These are phyloP conservation scores for Gentiana macrophylla DNA, from an alignment of 257 asterid genomes.

Conservation along the genomic window DNA sequence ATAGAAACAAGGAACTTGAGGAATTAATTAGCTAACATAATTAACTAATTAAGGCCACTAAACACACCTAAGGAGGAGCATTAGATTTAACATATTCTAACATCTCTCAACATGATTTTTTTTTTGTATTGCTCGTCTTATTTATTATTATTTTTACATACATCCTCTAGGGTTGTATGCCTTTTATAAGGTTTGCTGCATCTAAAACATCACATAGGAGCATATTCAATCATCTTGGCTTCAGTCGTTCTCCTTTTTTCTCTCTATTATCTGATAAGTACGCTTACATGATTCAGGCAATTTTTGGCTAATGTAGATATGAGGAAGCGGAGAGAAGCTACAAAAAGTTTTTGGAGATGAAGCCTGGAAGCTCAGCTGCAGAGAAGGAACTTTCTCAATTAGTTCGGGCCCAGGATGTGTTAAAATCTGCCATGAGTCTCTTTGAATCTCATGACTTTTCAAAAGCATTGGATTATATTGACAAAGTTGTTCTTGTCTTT, in stretches of 20 bases:
- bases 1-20: too few species aligned
- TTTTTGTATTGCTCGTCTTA: too few species aligned
- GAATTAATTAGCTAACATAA: too few species aligned
- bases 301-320: slow-evolving; percentile 66
- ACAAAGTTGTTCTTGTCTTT: slow-evolving; percentile 80
- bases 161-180: too few species aligned
- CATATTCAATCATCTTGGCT: not conserved
- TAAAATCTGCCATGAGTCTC: slow-evolving; percentile 52
- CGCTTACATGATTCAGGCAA: slow-evolving; percentile 25
- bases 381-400: slow-evolving; percentile 85
- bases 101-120: too few species aligned
- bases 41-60: too few species aligned
- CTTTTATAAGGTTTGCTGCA: too few species aligned
- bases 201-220: too few species aligned
- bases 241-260: not conserved
- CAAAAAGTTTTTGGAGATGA: slow-evolving; percentile 65
- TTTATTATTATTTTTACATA: too few species aligned
- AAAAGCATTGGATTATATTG: slow-evolving; percentile 60
- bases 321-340: slow-evolving; percentile 77
- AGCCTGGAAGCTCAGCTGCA: slow-evolving; percentile 61
- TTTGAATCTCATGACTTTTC: slow-evolving; percentile 57
- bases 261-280: slow-evolving; percentile 17
- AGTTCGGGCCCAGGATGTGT: slow-evolving; percentile 65
- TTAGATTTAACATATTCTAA: too few species aligned
- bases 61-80: too few species aligned